A percentile compares a stretch with the other conserved stretches of the same genome.
Conservation (phyloP, 2,329 filamentous ascomycete species). For the Penicillium sp. region DNA sequence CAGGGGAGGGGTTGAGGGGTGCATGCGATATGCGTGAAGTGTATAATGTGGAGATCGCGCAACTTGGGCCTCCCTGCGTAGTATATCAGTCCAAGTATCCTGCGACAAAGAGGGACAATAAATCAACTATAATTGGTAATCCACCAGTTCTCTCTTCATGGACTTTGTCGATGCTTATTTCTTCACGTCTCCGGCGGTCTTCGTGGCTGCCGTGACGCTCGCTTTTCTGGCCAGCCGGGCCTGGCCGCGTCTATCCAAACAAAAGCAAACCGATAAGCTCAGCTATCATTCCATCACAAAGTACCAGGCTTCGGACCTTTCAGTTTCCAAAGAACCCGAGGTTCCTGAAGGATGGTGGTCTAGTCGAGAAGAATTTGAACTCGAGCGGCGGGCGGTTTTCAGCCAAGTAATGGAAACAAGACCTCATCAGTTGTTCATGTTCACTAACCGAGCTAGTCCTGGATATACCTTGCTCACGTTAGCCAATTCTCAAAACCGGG, state of each 20-base stretch:
- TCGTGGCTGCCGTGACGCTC: constrained; percentile 14
- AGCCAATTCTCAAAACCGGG: constrained; percentile 50
- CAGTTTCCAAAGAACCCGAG: constrained; percentile 40
- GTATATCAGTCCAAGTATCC: constrained; percentile 15
- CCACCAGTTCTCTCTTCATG: constrained; percentile 4
- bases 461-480: constrained; percentile 37
- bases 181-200: constrained; percentile 5
- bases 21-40: constrained; percentile 3
- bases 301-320: background rate
- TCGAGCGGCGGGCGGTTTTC: constrained; percentile 50
- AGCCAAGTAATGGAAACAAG: constrained; percentile 37
- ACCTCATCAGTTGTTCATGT: background rate
- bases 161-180: constrained; percentile 14
- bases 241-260: constrained; percentile 6
- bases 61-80: constrained; percentile 9
- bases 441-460: constrained; percentile 23
- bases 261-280: constrained; percentile 1
- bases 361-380: constrained; percentile 42
- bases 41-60: constrained; percentile 15
- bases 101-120: background rate
- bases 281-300: background rate
- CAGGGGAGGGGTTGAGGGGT: constrained; percentile 3
- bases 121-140: background rate
- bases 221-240: constrained; percentile 9
- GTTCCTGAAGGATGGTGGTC: constrained; percentile 40